Evolutionary conservation across 2,329 filamentous ascomycete genomes (phyloP), one percentile per base, ranked within the genome.

Genomic region (Neopestalotiopsis sp.): DNA sequence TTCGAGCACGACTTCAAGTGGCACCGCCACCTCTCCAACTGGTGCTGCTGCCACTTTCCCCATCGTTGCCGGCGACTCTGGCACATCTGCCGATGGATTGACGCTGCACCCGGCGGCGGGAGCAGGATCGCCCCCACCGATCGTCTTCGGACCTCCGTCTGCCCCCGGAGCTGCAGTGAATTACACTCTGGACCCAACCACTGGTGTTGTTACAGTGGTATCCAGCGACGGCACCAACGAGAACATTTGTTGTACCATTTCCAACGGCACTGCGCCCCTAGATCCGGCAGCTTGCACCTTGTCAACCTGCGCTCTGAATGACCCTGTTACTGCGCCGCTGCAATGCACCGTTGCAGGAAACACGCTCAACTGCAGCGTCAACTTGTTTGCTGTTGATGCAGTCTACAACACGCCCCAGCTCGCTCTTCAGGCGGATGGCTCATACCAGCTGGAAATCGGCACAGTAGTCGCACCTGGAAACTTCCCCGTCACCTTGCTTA

Each of bases 391-490:
- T 24, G 20, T 58, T 17, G 56, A 20, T 6, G 20, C 20, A 2
- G 14, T 30, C 12, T 59, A 59, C 12, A 13, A 34, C 10, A 30
- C 13, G 12, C 57, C 57, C 3, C 57, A 59, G 17, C 24, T 59
- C 24, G 57, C 57, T n/a, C 24, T 24, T 13, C 42, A 28, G 12
- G 38, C n/a, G 1, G 61, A 64, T 49, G 61, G 61, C 13, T 49
- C 61, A 3, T 64, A 45, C 42, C 61, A 64, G 28, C 61, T 64
- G n/a, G 38, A 64, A 17, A 64, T 64, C 20, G 61, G 61, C 61
- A 32, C 61, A 20, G 28, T 20, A 17, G 5, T 59, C 10, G 57
- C 57, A 5, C 13, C 30, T 20, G 13, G 13, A 5, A 59, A 59
- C 57, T 59, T 20, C 9, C 57, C 57, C 17, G 57, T 64, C 32